These are phyloP conservation scores for Kazachstania bromeliacearum DNA, from an alignment of 805 yeast species.

Conservation along the genomic window DNA sequence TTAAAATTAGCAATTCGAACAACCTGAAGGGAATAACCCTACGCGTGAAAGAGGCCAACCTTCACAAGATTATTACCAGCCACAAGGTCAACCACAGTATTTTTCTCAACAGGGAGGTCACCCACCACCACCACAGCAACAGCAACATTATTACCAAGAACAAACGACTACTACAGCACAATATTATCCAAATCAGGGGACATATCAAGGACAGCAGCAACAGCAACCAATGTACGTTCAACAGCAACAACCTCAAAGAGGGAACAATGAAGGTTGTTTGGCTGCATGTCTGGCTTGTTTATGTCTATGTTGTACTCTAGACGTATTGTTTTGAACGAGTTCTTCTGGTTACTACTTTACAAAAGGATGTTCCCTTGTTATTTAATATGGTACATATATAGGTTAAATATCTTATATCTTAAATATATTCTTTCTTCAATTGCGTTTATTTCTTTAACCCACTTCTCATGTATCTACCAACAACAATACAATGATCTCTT, in stretches of 20 bases:
- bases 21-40: no score
- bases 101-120: no score
- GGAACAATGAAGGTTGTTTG: constrained; percentile 36
- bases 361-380: no score
- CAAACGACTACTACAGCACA: constrained; percentile 23
- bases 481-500: constrained; percentile 98
- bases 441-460: constrained; percentile 38
- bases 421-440: not conserved
- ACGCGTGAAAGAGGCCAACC: no score
- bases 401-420: no score
- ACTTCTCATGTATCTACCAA: constrained; percentile 92
- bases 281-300: constrained; percentile 46
- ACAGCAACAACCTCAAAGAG: constrained; percentile 35
- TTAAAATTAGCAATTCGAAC: no score
- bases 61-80: no score
- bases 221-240: constrained; percentile 47
- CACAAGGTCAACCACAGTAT: no score
- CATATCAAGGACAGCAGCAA: constrained; percentile 35
- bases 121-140: no score
- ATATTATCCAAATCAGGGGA: constrained; percentile 33
- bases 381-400: no score
- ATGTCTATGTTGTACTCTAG: constrained; percentile 48
- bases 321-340: constrained; percentile 35
- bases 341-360: no score
- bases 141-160: constrained; percentile 35